Percentiles rank a stretch among this genome's conserved stretches.
phyloP scores from a whole-genome alignment of 352 stramenopile genomes.

The Phytophthora agathidicida region DNA sequence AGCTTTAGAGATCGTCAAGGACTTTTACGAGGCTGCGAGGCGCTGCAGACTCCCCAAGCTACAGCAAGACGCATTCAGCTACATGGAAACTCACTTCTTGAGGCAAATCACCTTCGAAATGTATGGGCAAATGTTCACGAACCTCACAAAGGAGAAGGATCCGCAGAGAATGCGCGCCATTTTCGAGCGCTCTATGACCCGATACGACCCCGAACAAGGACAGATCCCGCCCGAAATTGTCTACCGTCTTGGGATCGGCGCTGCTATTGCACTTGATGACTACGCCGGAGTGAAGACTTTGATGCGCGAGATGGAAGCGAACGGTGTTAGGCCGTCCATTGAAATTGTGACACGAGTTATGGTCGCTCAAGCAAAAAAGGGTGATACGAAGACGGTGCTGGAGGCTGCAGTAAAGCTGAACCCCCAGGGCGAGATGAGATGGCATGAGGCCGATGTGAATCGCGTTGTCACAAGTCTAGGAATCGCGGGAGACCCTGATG shows the following conservation, averaged over 20 bases:
- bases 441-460: constrained; percentile 55
- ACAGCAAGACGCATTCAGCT: constrained; percentile 44
- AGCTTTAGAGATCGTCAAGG: constrained; percentile 26
- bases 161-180: constrained; percentile 27
- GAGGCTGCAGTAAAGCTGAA: constrained; percentile 40
- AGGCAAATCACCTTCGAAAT: constrained; percentile 38
- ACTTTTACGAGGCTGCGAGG: constrained; percentile 41
- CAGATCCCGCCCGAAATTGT: constrained; percentile 52
- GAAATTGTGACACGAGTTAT: constrained; percentile 56
- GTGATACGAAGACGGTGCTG: constrained; percentile 41
- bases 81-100: constrained; percentile 44
- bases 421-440: constrained; percentile 30
- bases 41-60: constrained; percentile 34
- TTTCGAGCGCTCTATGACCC: constrained; percentile 36
- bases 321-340: constrained; percentile 36
- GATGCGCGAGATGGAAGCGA: constrained; percentile 42
- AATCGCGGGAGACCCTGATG: constrained; percentile 35
- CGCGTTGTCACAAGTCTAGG: constrained; percentile 61
- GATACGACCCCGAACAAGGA: constrained; percentile 33
- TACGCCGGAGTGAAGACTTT: constrained; percentile 33
- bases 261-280: constrained; percentile 45
- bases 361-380: constrained; percentile 40
- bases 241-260: constrained; percentile 61
- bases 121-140: constrained; percentile 54
- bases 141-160: constrained; percentile 30